Evolutionary conservation across 176 grass and related monocot genomes (phyloP), one percentile per base, ranked within the genome.

Genomic region (Zea luxurians): DNA sequence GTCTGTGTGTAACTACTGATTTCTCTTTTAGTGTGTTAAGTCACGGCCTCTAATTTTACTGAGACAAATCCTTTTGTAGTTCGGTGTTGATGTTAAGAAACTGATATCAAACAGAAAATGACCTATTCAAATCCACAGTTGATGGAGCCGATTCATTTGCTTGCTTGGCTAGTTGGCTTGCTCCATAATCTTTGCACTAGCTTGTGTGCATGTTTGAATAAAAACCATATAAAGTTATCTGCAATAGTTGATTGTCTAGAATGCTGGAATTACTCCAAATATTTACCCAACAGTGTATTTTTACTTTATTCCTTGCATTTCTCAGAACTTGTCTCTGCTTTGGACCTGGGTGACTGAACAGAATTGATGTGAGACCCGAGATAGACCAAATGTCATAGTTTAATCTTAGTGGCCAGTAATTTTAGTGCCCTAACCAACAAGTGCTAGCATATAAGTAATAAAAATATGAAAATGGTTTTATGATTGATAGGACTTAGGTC

Each of bases 191-290:
- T 20, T 65, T 82, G 43, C 16, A 55, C 1, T 45, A 60, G 66
- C 8, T 38, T 40, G 49, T 68, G 12, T 1, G n/a, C 42, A 81
- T 5, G 10, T 50, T 50, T 70, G 35, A 40, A 42, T 17, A 10
- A 13, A 4, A 63, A 54, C 42, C 1, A 62, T 34, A 8, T 73
- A 13, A 16, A 48, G 20, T 7, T 20, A 16, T 5, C 47, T 55
- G 46, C 48, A 66, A 16, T 65, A n/a, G 37, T 55, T 46, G 38
- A 67, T 59, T 60, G 18, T 60, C 57, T 66, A 37, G 9, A 70
- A 66, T 82, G 38, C 13, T 15, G 34, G 57, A 67, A 54, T 73
- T 15, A 37, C 52, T 64, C 4, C 15, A 13, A 75, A 66, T 64
- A 48, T 48, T 64, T 64, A 54, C 66, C n/a, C 8, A 5, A 2